These are phyloP conservation scores for Stephania cephalantha DNA, from an alignment of 164 flowering plant genomes.

Conservation along the genomic window DNA sequence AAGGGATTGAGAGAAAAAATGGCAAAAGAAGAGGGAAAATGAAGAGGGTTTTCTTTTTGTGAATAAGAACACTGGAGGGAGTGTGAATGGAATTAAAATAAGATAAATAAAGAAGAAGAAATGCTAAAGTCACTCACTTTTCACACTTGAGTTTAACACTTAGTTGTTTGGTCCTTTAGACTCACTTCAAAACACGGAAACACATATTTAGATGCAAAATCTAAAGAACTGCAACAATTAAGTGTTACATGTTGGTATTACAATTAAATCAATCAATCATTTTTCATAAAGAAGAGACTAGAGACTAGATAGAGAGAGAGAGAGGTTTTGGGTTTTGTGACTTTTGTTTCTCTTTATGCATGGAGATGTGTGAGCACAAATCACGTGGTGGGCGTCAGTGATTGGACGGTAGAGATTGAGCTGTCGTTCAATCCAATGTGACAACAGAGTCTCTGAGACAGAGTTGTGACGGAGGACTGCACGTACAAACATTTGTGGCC, in stretches of 20 bases:
- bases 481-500: conserved; percentile 3
- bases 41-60: conserved; percentile 1
- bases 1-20: background rate
- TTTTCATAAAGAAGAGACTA: too few species aligned
- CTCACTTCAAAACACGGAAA: too few species aligned
- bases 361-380: background rate
- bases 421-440: background rate
- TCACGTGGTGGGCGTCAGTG: conserved; percentile 5
- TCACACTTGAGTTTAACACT: too few species aligned
- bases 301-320: background rate
- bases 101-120: background rate
- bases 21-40: background rate
- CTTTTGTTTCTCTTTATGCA: background rate
- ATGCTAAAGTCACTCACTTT: too few species aligned
- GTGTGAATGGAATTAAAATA: conserved; percentile 1
- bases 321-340: conserved; percentile 10
- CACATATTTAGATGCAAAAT: too few species aligned
- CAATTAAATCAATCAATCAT: too few species aligned
- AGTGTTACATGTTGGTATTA: too few species aligned
- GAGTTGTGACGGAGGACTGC: background rate
- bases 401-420: conserved; percentile 13
- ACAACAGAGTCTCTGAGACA: background rate
- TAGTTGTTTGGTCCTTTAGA: too few species aligned
- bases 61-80: conserved; percentile 1
- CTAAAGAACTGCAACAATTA: too few species aligned